A percentile compares a stretch with the other conserved stretches of the same genome.
Evolutionary conservation across 192 early-diverging fungal species (phyloP).

Genomic region (Piromyces finnis): DNA sequence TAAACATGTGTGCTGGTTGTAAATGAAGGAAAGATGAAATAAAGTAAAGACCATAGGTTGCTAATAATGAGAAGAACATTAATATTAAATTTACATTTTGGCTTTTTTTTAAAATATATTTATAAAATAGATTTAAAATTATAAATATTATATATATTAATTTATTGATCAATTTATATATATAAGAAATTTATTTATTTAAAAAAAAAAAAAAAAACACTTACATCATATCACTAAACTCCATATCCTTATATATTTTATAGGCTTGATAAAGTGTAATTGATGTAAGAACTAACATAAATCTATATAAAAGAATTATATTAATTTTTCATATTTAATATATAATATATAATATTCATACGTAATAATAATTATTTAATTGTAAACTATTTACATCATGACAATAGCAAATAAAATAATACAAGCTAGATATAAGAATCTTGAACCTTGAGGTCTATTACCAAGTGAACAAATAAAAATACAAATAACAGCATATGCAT

Average conservation of each 20-base stretch:
- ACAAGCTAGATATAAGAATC: slow-evolving; percentile 47
- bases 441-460: slow-evolving; percentile 88
- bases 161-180: too few species aligned
- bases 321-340: too few species aligned
- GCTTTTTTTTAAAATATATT: slow-evolving; percentile 4
- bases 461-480: slow-evolving; percentile 82
- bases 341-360: neutral
- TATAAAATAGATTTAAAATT: too few species aligned
- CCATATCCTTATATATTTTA: neutral
- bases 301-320: neutral
- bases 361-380: too few species aligned
- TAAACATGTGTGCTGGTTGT: slow-evolving; percentile 85
- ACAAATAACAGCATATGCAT: slow-evolving; percentile 60
- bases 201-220: neutral
- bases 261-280: neutral
- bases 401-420: slow-evolving; percentile 73
- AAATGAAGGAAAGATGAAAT: slow-evolving; percentile 58
- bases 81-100: slow-evolving; percentile 46
- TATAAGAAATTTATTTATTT: too few species aligned
- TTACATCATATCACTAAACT: slow-evolving; percentile 4
- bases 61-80: slow-evolving; percentile 57
- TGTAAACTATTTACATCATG: slow-evolving; percentile 70
- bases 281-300: neutral
- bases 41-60: slow-evolving; percentile 72
- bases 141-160: too few species aligned